These are phyloP conservation scores for Teunomyces funiuensis DNA, from an alignment of 805 yeast species.

Conservation along the genomic window DNA sequence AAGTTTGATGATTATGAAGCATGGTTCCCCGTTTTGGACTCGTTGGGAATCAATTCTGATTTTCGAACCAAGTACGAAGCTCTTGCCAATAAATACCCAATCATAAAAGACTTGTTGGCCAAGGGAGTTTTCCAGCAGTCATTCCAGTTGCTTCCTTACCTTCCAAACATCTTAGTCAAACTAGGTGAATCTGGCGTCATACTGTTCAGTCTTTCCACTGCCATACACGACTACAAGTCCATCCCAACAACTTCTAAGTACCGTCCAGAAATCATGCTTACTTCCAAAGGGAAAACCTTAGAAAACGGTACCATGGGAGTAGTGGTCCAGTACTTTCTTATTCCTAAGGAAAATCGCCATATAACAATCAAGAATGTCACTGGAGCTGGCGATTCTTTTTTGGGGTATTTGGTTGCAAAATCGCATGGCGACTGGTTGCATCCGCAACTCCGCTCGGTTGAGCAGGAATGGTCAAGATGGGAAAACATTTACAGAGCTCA, in stretches of 20 bases:
- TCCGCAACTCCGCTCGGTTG: conserved; percentile 23
- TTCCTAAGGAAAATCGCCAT: conserved; percentile 30
- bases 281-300: conserved; percentile 19
- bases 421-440: conserved; percentile 35
- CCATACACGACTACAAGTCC: conserved; percentile 30
- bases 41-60: conserved; percentile 47
- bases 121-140: conserved; percentile 63
- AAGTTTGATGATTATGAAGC: conserved; percentile 50
- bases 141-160: conserved; percentile 69
- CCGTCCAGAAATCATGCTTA: conserved; percentile 22
- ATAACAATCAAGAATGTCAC: conserved; percentile 61
- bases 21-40: conserved; percentile 78
- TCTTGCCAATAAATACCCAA: conserved; percentile 18
- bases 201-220: conserved; percentile 33
- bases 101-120: conserved; percentile 25
- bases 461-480: conserved; percentile 40
- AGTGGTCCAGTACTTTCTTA: conserved; percentile 60
- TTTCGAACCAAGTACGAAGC: conserved; percentile 49
- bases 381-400: conserved; percentile 86
- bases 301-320: conserved; percentile 43
- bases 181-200: conserved; percentile 67
- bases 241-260: conserved; percentile 32
- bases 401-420: conserved; percentile 57
- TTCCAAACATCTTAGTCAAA: conserved; percentile 65
- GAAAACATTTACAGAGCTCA: conserved; percentile 37